Evolutionary conservation across 2,329 filamentous ascomycete species (phyloP).

Genomic region (Nothophaeocryptopus gaeumannii): DNA sequence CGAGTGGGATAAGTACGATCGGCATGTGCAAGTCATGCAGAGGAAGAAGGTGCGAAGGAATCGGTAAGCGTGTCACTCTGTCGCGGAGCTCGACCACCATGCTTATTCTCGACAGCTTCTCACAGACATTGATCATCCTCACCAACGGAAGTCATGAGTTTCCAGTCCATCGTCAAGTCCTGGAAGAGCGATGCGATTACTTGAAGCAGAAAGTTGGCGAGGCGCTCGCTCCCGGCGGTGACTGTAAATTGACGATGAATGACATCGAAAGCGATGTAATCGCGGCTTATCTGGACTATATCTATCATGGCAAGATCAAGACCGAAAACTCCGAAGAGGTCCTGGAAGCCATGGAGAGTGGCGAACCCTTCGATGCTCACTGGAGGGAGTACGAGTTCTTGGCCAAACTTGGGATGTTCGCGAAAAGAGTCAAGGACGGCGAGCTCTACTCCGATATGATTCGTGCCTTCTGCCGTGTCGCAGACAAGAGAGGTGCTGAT

Average conservation of each 20-base stretch:
- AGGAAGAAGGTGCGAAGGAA: not conserved
- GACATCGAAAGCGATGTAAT: slow-evolving; percentile 1
- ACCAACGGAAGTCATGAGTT: not conserved
- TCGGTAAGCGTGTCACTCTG: too few relatives aligned
- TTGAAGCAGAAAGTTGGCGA: not conserved
- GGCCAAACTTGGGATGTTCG: too few relatives aligned
- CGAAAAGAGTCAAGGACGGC: too few relatives aligned
- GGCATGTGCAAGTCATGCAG: not conserved
- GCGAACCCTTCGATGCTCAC: too few relatives aligned
- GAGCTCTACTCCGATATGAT: too few relatives aligned
- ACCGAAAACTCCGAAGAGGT: not conserved
- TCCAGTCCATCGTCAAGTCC: not conserved
- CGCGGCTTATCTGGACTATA: not conserved
- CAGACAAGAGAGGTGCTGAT: too few relatives aligned
- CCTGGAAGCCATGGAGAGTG: too few relatives aligned
- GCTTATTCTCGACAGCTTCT: not conserved
- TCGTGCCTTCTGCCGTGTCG: too few relatives aligned
- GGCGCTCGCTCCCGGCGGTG: not conserved
- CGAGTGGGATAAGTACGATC: not conserved
- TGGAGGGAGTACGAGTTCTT: too few relatives aligned
- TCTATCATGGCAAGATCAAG: not conserved
- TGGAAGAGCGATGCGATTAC: not conserved
- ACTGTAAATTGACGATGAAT: not conserved
- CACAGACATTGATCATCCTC: not conserved
- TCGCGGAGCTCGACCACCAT: not conserved